phyloP scores from a whole-genome alignment of 352 stramenopile species.

The Salisapilia sapeloensis region DNA sequence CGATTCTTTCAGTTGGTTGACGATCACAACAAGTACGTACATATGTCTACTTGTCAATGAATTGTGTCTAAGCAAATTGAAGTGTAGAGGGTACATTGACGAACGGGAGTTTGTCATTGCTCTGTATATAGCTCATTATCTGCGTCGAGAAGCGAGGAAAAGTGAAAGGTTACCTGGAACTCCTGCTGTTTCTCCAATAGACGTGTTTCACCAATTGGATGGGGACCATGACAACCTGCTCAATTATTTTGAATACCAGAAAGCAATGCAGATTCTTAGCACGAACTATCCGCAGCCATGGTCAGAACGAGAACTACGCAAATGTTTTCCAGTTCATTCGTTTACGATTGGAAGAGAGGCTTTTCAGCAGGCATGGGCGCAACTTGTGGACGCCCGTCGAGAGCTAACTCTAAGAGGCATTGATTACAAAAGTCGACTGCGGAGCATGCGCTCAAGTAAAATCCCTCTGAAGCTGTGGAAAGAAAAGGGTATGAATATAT shows the following conservation, averaged over 20 bases:
- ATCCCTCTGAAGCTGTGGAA: too few species aligned
- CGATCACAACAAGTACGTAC: conserved; percentile 50
- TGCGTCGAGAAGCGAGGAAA: conserved; percentile 10
- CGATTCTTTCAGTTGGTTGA: conserved; percentile 57
- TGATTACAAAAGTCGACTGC: too few species aligned
- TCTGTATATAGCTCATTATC: conserved; percentile 59
- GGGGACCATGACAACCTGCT: conserved; percentile 35
- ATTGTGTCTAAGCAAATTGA: neutral
- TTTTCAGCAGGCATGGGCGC: conserved; percentile 36
- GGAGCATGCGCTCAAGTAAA: too few species aligned
- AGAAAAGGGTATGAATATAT: too few species aligned
- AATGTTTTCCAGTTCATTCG: conserved; percentile 15
- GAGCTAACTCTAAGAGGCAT: too few species aligned
- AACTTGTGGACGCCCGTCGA: conserved; percentile 20
- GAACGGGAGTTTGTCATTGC: conserved; percentile 56
- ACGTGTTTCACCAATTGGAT: conserved; percentile 44
- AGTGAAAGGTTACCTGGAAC: conserved; percentile 2
- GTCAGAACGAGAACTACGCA: conserved; percentile 4
- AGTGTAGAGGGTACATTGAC: conserved; percentile 34
- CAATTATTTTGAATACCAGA: conserved; percentile 53
- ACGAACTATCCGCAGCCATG: conserved; percentile 5
- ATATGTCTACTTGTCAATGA: neutral
- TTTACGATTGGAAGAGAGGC: conserved; percentile 19
- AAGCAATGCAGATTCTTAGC: conserved; percentile 28
- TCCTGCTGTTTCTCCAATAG: conserved; percentile 17